phyloP scores from a whole-genome alignment of 73 alveolate species.

The Symbiodinium natans region DNA sequence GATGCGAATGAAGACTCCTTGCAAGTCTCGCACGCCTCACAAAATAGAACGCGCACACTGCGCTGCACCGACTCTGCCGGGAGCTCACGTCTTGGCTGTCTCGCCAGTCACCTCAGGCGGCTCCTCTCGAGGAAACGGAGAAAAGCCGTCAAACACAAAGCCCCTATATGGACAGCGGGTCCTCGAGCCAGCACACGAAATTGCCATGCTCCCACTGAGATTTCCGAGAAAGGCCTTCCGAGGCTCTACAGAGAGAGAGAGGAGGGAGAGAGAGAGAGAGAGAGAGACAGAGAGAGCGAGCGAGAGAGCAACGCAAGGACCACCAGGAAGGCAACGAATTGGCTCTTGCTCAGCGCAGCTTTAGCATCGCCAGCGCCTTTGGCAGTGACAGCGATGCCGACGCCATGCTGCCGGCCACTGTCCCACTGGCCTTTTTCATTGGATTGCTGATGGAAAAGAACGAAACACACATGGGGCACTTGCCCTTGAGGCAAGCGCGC shows the following conservation, averaged over 20 bases:
- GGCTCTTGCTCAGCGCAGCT: no score
- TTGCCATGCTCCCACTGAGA: slow-evolving; percentile 93
- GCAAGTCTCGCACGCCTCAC: neutral
- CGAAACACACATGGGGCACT: no score
- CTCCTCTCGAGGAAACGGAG: neutral
- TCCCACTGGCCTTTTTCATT: slow-evolving; percentile 78
- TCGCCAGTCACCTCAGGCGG: slow-evolving; percentile 90
- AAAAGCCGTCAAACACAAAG: neutral
- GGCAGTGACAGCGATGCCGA: slow-evolving; percentile 78
- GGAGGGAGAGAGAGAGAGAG: no score
- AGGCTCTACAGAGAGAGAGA: neutral
- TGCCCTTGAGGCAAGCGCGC: no score
- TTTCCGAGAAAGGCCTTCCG: slow-evolving; percentile 42
- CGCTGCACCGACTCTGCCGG: neutral
- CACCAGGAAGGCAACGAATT: no score
- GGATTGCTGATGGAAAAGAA: no score
- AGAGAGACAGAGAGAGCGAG: no score
- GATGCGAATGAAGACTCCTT: neutral
- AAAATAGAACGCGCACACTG: no score
- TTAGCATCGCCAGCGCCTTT: no score
- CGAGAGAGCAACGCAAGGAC: no score
- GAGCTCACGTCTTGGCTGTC: slow-evolving; percentile 47
- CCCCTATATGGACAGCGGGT: no score
- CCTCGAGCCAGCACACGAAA: slow-evolving; percentile 93
- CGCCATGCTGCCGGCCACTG: slow-evolving; percentile 91